Evolutionary conservation across 75 land plant species (phyloP).

Genomic region (Picea glauca): DNA sequence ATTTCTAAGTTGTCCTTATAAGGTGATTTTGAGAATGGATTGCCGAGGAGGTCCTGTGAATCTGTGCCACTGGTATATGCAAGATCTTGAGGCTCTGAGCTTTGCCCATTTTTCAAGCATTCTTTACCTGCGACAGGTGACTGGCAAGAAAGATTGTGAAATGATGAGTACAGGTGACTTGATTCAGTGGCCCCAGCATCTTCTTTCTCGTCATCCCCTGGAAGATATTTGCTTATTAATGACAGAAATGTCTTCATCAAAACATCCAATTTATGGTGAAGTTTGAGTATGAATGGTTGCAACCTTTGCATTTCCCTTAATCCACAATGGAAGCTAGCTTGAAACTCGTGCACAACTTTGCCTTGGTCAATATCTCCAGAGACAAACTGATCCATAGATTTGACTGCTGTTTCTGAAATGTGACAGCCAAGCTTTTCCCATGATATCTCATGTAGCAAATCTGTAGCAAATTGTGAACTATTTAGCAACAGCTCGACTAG

Average conservation of each 20-base stretch:
- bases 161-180: constrained; percentile 4
- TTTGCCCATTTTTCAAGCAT: constrained; percentile 21
- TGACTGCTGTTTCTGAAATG: constrained; percentile 8
- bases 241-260: constrained; percentile 18
- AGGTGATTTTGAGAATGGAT: constrained; percentile 16
- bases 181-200: too few relatives aligned
- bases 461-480: constrained; percentile 22
- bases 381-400: neutral
- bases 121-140: constrained; percentile 30
- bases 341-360: constrained; percentile 26
- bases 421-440: constrained; percentile 18
- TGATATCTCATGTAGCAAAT: constrained; percentile 29
- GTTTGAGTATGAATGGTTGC: constrained; percentile 24
- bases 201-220: constrained; percentile 4
- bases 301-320: constrained; percentile 28
- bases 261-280: constrained; percentile 22
- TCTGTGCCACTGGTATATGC: constrained; percentile 1
- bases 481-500: constrained; percentile 35
- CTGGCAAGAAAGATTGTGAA: neutral
- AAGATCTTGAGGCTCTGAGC: constrained; percentile 7
- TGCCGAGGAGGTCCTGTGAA: constrained; percentile 23
- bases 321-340: constrained; percentile 19
- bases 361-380: constrained; percentile 16
- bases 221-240: constrained; percentile 8
- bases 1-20: neutral